phyloP scores from a whole-genome alignment of 768 basidiomycete genomes.

The Phylloporus arenicola region DNA sequence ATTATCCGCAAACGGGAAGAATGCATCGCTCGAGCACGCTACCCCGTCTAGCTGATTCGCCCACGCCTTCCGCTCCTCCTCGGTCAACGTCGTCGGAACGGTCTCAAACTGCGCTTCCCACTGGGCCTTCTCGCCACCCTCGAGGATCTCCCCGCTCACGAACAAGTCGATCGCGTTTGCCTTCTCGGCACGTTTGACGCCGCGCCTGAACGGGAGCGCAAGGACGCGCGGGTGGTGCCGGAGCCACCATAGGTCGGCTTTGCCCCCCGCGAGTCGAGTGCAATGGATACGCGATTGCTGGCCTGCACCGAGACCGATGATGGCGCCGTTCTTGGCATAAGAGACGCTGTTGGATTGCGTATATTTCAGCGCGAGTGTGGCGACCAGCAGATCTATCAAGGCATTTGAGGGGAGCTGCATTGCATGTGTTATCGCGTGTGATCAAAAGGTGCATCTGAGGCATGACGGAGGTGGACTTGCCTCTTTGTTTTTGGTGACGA shows the following conservation, averaged over 20 bases:
- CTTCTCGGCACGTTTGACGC: slow-evolving; percentile 96
- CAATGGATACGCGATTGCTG: slow-evolving; percentile 99
- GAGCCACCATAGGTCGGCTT: slow-evolving; percentile 99
- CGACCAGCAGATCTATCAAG: slow-evolving; percentile 88
- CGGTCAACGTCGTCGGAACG: slow-evolving; percentile 58
- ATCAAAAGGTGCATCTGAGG: not conserved
- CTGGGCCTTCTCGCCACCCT: slow-evolving; percentile 82
- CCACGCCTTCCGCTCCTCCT: slow-evolving; percentile 72
- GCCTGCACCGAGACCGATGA: slow-evolving; percentile 94
- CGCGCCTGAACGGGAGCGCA: slow-evolving; percentile 91
- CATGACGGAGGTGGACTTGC: slow-evolving; percentile 36
- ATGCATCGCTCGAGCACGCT: slow-evolving; percentile 93
- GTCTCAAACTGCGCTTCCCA: slow-evolving; percentile 88
- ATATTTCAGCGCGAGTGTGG: slow-evolving; percentile 95
- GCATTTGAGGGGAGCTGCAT: slow-evolving; percentile 68
- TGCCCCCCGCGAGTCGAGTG: slow-evolving; percentile 93
- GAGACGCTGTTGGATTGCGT: slow-evolving; percentile 99
- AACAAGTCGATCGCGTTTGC: slow-evolving; percentile 98
- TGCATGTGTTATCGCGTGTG: not conserved
- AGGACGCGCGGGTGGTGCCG: slow-evolving; percentile 95
- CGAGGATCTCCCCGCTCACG: slow-evolving; percentile 83
- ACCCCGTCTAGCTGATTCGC: slow-evolving; percentile 73
- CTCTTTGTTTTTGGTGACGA: slow-evolving; percentile 86
- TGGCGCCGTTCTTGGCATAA: slow-evolving; percentile 86
- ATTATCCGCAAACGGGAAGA: slow-evolving; percentile 99